Conservation (phyloP, 2,329 filamentous ascomycete genomes). For the Fusarium pseudoanthophilum region DNA sequence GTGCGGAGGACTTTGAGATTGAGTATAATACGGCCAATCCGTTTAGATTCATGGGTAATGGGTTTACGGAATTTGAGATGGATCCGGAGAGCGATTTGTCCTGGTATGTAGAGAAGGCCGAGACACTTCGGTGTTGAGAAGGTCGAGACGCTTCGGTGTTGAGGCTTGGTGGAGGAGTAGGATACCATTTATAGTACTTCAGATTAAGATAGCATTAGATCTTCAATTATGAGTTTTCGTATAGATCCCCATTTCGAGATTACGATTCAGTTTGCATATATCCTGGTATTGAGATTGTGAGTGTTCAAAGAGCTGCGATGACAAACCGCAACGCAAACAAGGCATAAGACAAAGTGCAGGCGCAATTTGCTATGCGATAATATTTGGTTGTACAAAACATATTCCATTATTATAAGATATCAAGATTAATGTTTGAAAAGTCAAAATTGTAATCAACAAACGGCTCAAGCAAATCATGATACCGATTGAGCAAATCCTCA, state of each 20-base stretch:
- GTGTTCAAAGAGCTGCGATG: no score
- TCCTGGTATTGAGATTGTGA: rapidly evolving
- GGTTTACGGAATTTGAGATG: slow-evolving; percentile 40
- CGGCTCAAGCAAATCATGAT: slow-evolving; percentile 38
- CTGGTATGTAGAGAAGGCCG: slow-evolving; percentile 39
- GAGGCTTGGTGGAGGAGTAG: neutral
- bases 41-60: slow-evolving; percentile 39
- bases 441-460: slow-evolving; percentile 38
- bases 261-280: neutral
- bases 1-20: slow-evolving; percentile 38
- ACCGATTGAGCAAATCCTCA: slow-evolving; percentile 26
- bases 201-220: neutral
- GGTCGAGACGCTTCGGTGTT: slow-evolving; percentile 12
- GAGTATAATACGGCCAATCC: slow-evolving; percentile 32
- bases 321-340: neutral
- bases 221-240: neutral
- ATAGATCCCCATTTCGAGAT: neutral
- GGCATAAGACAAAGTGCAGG: neutral
- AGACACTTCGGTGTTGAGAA: slow-evolving; percentile 19
- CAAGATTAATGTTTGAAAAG: slow-evolving; percentile 23
- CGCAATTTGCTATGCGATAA: neutral
- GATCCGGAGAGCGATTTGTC: slow-evolving; percentile 35
- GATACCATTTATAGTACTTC: neutral
- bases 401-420: neutral
- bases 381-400: neutral